These are phyloP conservation scores for Argentina anserina DNA, from an alignment of 306 rosid species.

Conservation along the genomic window DNA sequence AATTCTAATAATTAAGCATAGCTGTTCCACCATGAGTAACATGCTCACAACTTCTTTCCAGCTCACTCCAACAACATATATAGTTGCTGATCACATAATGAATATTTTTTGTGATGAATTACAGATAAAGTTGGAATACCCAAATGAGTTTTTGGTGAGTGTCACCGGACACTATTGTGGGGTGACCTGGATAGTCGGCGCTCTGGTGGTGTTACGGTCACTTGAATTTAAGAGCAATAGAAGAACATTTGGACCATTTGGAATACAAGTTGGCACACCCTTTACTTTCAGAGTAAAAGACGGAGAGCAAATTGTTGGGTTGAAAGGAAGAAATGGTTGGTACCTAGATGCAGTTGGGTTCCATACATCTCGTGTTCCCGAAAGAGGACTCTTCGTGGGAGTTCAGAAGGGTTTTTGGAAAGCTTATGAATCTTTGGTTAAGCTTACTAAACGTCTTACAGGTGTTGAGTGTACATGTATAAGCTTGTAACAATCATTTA, in stretches of 20 bases:
- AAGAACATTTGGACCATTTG: constrained; percentile 2
- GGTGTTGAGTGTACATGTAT: neutral
- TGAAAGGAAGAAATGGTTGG: constrained; percentile 48
- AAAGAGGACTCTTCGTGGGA: constrained; percentile 28
- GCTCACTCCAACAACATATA: too few relatives aligned
- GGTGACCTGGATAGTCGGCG: neutral
- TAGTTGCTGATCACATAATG: too few relatives aligned
- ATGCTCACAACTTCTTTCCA: too few relatives aligned
- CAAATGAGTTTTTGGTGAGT: neutral
- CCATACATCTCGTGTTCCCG: constrained; percentile 20
- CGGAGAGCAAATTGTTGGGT: constrained; percentile 52
- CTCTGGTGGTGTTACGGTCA: neutral
- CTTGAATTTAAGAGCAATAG: neutral
- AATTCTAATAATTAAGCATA: too few relatives aligned
- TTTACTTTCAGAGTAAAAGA: constrained; percentile 15
- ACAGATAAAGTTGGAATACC: neutral
- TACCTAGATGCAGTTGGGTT: constrained; percentile 51
- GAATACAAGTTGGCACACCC: neutral
- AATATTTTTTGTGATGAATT: neutral
- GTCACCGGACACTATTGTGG: neutral
- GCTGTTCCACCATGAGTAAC: too few relatives aligned
- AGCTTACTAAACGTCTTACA: neutral
- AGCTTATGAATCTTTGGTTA: constrained; percentile 13
- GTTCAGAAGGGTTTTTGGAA: constrained; percentile 24
- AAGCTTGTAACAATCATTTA: neutral